Conservation (phyloP, 306 rosid species). For the Gastrolobium villosum region DNA sequence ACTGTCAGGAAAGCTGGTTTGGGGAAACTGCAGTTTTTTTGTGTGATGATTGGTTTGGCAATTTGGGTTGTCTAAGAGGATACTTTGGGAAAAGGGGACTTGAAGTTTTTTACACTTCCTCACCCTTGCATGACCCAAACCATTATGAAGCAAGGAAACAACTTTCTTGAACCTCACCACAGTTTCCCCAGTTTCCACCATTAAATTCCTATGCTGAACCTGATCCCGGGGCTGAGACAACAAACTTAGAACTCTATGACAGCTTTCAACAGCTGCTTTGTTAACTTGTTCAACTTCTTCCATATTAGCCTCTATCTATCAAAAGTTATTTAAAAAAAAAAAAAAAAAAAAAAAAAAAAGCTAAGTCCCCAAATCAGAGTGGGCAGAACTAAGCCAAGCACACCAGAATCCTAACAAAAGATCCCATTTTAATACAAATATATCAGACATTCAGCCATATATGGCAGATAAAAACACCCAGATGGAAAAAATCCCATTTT, state of each 20-base stretch:
- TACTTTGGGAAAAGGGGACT: conserved; percentile 65
- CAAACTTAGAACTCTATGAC: conserved; percentile 76
- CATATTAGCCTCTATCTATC: conserved; percentile 57
- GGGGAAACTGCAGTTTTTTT: conserved; percentile 60
- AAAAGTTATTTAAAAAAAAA: not conserved
- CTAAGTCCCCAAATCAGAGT: conserved; percentile 37
- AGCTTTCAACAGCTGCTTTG: conserved; percentile 82
- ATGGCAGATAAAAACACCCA: conserved; percentile 53
- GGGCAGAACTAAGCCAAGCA: conserved; percentile 47
- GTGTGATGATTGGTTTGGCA: conserved; percentile 55
- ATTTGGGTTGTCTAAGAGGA: conserved; percentile 78
- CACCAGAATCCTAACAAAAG: conserved; percentile 43
- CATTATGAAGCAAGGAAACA: conserved; percentile 76
- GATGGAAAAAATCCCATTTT: conserved; percentile 58
- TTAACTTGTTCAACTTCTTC: conserved; percentile 89
- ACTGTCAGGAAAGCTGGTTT: conserved; percentile 60
- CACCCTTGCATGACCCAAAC: conserved; percentile 89
- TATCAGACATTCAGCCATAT: conserved; percentile 53
- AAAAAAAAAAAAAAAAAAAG: not conserved
- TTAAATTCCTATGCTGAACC: conserved; percentile 65
- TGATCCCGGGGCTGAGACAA: conserved; percentile 80
- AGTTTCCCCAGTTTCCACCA: conserved; percentile 85
- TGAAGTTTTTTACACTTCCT: conserved; percentile 69
- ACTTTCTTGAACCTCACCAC: conserved; percentile 90
- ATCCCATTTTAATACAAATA: conserved; percentile 41